Conservation (phyloP, 2,329 filamentous ascomycete genomes). For the Scortechinia acanthostroma region DNA sequence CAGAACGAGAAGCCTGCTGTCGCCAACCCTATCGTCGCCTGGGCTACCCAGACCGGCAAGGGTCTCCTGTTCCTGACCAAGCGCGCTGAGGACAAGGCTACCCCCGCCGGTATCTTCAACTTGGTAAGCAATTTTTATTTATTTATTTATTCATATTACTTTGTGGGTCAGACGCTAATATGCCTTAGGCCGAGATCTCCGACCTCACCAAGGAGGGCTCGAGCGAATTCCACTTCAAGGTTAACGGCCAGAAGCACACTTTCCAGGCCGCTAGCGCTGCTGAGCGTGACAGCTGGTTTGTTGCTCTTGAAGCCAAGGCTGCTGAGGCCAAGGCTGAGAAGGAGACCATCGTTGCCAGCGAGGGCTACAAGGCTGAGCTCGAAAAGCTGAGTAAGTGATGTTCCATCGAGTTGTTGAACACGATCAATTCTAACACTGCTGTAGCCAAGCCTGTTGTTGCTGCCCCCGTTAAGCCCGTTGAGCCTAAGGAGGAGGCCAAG, state of each 20-base stretch:
- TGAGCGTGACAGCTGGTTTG: conserved; percentile 89
- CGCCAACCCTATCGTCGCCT: conserved; percentile 75
- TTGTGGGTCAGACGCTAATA: conserved; percentile 6
- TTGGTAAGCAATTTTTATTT: conserved; percentile 50
- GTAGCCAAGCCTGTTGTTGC: conserved; percentile 30
- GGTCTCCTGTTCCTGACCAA: conserved; percentile 88
- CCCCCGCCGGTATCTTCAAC: conserved; percentile 75
- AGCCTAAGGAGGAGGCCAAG: conserved; percentile 18
- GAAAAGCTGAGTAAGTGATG: conserved; percentile 56
- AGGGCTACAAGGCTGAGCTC: conserved; percentile 81
- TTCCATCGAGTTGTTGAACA: conserved; percentile 29
- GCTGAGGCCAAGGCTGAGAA: conserved; percentile 78
- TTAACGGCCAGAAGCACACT: conserved; percentile 82
- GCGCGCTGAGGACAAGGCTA: conserved; percentile 73
- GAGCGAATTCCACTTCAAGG: conserved; percentile 78
- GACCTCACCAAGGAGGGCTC: conserved; percentile 72
- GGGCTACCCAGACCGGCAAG: conserved; percentile 90
- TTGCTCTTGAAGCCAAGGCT: conserved; percentile 74
- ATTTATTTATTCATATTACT: not conserved
- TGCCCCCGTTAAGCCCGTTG: conserved; percentile 33
- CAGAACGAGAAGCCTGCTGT: conserved; percentile 80
- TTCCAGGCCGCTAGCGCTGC: conserved; percentile 73
- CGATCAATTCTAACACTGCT: conserved; percentile 19
- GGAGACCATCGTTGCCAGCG: conserved; percentile 66
- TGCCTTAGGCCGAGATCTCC: conserved; percentile 42